Base-by-base conservation (phyloP, 129 eudicot genomes). In the Erigeron canadensis region DNA sequence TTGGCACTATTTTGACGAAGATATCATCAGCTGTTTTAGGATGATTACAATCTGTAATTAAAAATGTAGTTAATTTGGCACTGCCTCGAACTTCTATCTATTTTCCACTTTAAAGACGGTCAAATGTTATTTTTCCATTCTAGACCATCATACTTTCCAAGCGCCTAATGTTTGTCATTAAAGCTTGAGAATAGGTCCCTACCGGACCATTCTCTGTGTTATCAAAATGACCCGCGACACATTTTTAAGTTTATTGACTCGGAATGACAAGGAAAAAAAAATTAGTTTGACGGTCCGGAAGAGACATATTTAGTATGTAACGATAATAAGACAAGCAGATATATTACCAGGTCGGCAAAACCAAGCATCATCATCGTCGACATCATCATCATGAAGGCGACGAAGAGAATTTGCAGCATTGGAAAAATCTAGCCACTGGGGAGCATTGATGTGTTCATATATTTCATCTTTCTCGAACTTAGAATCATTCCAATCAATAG, bases 21-120 rank as follows among this genome's bases (percentile, higher is more conserved):
- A 86, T 83, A 68, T 90, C 97, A 47, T 87, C 97, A 59, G 78
- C 82, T 37, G 86, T 79, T 80, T 81, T 90, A 7, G 97, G 97
- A 79, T 90, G 97, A 70, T 90, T 77, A 62, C 96, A 90, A 69
- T 79, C 96, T 90, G 63, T 48, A 70, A 39, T 18, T 37, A 54
- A 6, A 64, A 63, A 64, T 5, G 10, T 46, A 46, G 13, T 2
- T 11, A 0, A 46, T 28, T 28, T n/a, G n/a, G n/a, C n/a, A n/a
- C n/a, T n/a, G n/a, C n/a, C n/a, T n/a, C n/a, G n/a, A n/a, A n/a
- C n/a, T n/a, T n/a, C n/a, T n/a, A n/a, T n/a, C n/a, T n/a, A n/a
- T n/a, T n/a, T n/a, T n/a, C n/a, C n/a, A n/a, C n/a, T n/a, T n/a
- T n/a, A n/a, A n/a, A n/a, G n/a, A n/a, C n/a, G n/a, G n/a, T n/a